Base-by-base conservation (phyloP, 1,139 yeast species). In the Suhomyces guaymorum region DNA sequence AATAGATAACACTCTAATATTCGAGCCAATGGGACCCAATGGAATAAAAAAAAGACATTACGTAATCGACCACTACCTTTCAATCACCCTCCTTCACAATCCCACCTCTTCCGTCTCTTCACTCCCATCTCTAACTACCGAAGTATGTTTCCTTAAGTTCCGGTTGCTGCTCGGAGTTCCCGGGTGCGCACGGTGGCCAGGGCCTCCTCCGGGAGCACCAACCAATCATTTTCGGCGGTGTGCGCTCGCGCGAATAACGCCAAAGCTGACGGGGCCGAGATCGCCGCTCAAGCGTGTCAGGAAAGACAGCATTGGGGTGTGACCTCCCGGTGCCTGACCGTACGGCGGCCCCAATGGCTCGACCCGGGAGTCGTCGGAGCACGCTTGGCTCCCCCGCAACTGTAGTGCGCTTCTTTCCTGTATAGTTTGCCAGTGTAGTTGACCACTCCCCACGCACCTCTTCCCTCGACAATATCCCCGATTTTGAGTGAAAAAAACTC, bases 381-480 rank as follows among this genome's bases (percentile, higher is more conserved):
- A 7, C 5, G 5, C 12, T n/a, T 20, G n/a, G 5, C 5, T n/a
- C 23, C 23, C 12, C 23, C 28, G 28, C 33, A 26, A 30, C 35
- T 15, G 10, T 13, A 17, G 19, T 17, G 19, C 19, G 15, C 26
- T 5, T 19, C 15, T 19, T 17, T 25, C 14, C n/a, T n/a, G n/a
- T n/a, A n/a, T n/a, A n/a, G n/a, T n/a, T n/a, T n/a, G n/a, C n/a
- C n/a, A n/a, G n/a, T 9, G 24, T 17, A 17, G 7, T 17, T 17
- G 8, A 16, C 15, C 11, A 19, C 15, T 7, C 31, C 35, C 35
- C 28, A 23, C 28, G 23, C 30, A 25, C 14, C 28, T 5, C 16
- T 12, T 17, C 19, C 19, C 26, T 28, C 32, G 26, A 32, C 36
- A 28, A 28, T 16, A 24, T 10, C 31, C 35, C 19, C 19, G 8